phyloP scores from a whole-genome alignment of 2,329 filamentous ascomycete genomes.

The Pseudocercospora musae region DNA sequence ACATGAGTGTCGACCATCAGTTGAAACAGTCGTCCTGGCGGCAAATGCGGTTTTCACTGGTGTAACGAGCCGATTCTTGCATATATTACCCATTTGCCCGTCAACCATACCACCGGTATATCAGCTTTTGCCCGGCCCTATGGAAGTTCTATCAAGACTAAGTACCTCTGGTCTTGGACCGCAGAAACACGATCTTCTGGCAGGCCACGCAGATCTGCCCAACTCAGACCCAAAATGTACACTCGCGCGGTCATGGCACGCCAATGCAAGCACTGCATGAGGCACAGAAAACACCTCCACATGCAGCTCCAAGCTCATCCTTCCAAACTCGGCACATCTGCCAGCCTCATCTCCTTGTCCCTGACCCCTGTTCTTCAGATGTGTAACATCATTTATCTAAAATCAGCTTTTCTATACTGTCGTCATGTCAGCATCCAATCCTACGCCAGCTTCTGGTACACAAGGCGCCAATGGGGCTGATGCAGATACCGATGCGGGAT shows the following conservation, averaged over 20 bases:
- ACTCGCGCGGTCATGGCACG: not conserved
- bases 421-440: not conserved
- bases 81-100: not conserved
- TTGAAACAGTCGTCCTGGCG: not conserved
- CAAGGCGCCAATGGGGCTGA: not conserved
- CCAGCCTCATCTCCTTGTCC: not conserved
- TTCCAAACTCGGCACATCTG: not conserved
- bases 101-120: not conserved
- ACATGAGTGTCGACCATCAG: too few relatives aligned
- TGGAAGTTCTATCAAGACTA: not conserved
- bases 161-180: not conserved
- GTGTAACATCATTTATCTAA: conserved; percentile 4
- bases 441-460: not conserved
- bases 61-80: not conserved
- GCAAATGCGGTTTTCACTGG: not conserved
- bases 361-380: not conserved
- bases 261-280: conserved; percentile 5
- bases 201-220: not conserved
- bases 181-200: too few relatives aligned
- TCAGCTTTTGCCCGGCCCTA: not conserved
- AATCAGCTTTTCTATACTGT: not conserved
- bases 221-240: not conserved
- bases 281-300: conserved; percentile 1
- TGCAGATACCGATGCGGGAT: not conserved
- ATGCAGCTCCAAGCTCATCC: not conserved